These are phyloP conservation scores for Tubosaeta brunneosetosa DNA, from an alignment of 768 basidiomycete genomes.

Conservation along the genomic window DNA sequence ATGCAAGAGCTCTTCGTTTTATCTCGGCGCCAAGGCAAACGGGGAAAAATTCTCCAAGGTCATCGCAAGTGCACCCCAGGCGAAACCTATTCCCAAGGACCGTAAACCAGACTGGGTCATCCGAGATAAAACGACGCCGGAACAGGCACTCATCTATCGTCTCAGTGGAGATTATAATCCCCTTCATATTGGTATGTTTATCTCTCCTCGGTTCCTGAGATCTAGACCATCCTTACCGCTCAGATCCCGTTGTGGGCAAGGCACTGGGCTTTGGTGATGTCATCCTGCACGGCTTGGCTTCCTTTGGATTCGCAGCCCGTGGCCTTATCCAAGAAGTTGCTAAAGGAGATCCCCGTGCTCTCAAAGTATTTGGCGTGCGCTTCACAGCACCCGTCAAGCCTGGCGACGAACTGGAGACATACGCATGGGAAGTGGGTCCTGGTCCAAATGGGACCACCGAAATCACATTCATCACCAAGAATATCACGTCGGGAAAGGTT, in stretches of 20 bases:
- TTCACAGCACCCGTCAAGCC: conserved; percentile 85
- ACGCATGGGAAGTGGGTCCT: conserved; percentile 70
- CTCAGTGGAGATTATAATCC: conserved; percentile 79
- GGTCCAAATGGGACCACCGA: conserved; percentile 57
- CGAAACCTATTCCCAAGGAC: conserved; percentile 57
- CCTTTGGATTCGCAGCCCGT: conserved; percentile 79
- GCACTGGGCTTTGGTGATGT: conserved; percentile 76
- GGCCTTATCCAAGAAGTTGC: conserved; percentile 64
- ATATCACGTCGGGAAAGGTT: conserved; percentile 57
- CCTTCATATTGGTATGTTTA: conserved; percentile 58
- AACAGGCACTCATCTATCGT: conserved; percentile 68
- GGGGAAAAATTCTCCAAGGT: conserved; percentile 59
- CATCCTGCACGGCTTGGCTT: conserved; percentile 80
- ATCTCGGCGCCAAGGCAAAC: conserved; percentile 62
- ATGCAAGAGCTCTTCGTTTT: conserved; percentile 59
- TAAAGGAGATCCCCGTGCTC: conserved; percentile 51
- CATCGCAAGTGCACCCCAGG: conserved; percentile 56
- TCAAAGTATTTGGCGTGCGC: conserved; percentile 65
- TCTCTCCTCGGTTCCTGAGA: not conserved
- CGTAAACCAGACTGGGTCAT: conserved; percentile 58
- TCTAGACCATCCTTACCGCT: not conserved
- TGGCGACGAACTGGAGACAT: conserved; percentile 75
- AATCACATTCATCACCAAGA: conserved; percentile 58
- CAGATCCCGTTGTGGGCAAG: conserved; percentile 73
- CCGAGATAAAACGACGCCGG: conserved; percentile 55